Base-by-base conservation (phyloP, 257 asterid genomes). In the Vinca minor region DNA sequence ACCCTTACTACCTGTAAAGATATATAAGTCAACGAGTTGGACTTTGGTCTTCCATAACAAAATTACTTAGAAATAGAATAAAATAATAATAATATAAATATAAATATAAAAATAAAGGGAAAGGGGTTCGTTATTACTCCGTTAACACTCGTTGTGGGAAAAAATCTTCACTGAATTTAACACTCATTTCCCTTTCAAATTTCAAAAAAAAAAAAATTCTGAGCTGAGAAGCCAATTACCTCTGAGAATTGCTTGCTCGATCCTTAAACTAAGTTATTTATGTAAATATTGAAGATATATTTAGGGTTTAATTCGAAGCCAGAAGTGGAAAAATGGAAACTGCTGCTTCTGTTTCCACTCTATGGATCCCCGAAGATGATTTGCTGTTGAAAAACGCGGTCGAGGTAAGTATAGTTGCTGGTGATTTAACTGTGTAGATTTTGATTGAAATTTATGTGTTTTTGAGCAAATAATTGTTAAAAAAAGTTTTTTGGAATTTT, bases 321-420 rank as follows among this genome's bases (percentile, higher is more conserved):
- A 29, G 65, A n/a, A 29, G 41, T 25, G 35, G 48, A 50, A n/a
- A n/a, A 70, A 87, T 87, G 95, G 84, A 83, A 41, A 74, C 71
- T 55, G 69, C 79, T 71, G 63, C 75, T 73, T 68, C 82, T 65
- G 79, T 52, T 57, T 57, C 83, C 36, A n/a, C 67, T 67, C 64
- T 66, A 59, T 91, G 96, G 98, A 77, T 78, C 62, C 86, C 96
- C 31, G 95, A 88, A 69, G 98, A 91, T 58, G 96, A 91, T 82
- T 78, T 91, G 64, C 73, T 88, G 77, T 66, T 91, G 76, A 91
- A 86, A 81, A 86, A 81, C 72, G 87, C 95, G 17, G 81, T 85
- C 20, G 96, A 91, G 98, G 98, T 91, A 74, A 67, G 58, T 64
- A 36, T 52, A 4, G 49, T 64, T 29, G 23, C 20, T 58, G 26